phyloP scores from a whole-genome alignment of 345 rosid species.

The Xanthoceras sorbifolium region DNA sequence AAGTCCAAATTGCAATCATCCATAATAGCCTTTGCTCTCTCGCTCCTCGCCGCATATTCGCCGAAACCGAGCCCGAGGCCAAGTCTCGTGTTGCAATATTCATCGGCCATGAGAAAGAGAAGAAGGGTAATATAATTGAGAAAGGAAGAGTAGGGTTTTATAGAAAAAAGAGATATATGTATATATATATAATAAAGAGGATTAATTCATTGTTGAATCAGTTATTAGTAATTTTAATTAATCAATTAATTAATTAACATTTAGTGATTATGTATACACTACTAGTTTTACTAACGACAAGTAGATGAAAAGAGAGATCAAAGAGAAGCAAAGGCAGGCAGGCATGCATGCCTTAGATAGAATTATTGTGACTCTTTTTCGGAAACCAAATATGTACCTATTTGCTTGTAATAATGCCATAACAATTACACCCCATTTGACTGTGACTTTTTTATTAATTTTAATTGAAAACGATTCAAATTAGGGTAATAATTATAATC shows the following conservation, averaged over 20 bases:
- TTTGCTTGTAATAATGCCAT: background rate
- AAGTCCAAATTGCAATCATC: slow-evolving; percentile 26
- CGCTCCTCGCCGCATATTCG: background rate
- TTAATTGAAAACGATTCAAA: no score
- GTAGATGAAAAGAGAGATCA: background rate
- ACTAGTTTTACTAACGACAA: background rate
- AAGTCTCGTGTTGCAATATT: slow-evolving; percentile 30
- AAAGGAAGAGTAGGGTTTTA: slow-evolving; percentile 10
- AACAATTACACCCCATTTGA: background rate
- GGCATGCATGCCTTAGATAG: no score
- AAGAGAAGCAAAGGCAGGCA: slow-evolving; percentile 7
- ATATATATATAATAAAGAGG: background rate
- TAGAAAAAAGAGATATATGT: background rate
- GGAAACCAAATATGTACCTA: slow-evolving; percentile 29
- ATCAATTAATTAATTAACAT: background rate
- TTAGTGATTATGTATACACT: background rate
- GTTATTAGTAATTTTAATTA: slow-evolving; percentile 10
- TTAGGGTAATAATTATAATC: no score
- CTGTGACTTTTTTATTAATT: no score
- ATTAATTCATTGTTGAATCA: slow-evolving; percentile 11
- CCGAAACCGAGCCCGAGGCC: slow-evolving; percentile 31
- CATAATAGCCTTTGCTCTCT: background rate
- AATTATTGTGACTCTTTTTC: slow-evolving; percentile 16
- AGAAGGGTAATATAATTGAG: background rate
- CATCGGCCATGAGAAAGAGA: slow-evolving; percentile 25